Evolutionary conservation across 106 monocot genomes (phyloP), one percentile per base, ranked within the genome.

Genomic region (Phalaenopsis equestris): DNA sequence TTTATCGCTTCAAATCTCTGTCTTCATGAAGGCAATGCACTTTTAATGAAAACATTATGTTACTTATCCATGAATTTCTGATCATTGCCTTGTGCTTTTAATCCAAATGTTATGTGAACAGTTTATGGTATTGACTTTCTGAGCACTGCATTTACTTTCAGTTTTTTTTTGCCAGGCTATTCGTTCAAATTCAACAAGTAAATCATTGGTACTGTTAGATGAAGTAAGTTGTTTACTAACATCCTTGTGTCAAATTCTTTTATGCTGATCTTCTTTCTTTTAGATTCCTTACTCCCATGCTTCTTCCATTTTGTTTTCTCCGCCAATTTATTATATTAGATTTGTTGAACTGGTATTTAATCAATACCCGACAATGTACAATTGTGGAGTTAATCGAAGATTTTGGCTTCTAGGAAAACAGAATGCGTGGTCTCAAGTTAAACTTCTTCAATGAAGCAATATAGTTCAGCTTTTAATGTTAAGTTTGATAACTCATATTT

Each of bases 151-250:
- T 65, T 65, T 65, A 1, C 72, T 38, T 72, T 41, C 12, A 14
- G 4, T 43, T 75, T n/a, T 75, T 75, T 75, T 75, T 86, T 82
- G 58, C 36, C 85, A 93, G 93, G 93, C 87, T 72, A 88, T 93
- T 65, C 82, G 77, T 77, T 87, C 87, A 81, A 76, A 81, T 58
- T 87, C 90, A 74, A 91, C 93, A 72, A 76, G 76, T 23, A 72
- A 80, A 37, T 93, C 93, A 7, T 73, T 93, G 49, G 90, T 93
- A 11, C 93, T 93, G 81, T 75, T 93, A 55, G 93, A 93, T 72
- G 93, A 93, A 86, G 93, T 93, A 83, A 87, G 90, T 80, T 41
- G 8, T 37, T 52, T 77, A 8, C 18, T 55, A 36, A 72, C 72
- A 38, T 55, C 12, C 10, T 52, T 52, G 11, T 52, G 52, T 52